A percentile compares a stretch with the other conserved stretches of the same genome.
Conservation (phyloP, 768 basidiomycete species). For the Botryobasidium botryosum region DNA sequence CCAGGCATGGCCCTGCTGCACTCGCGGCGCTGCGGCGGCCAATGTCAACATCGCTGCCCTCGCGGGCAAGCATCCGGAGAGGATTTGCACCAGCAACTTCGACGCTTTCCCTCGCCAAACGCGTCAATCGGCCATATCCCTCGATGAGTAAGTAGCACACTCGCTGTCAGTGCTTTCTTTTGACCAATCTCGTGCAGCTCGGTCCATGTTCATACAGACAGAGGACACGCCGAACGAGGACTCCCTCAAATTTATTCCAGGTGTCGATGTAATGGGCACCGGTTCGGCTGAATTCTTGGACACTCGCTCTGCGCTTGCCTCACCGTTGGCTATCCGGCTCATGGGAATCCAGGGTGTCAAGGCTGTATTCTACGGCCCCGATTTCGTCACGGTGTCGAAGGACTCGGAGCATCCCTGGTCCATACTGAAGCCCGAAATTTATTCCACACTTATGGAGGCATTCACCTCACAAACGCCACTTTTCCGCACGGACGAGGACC, state of each 20-base stretch:
- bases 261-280: conserved; percentile 68
- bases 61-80: not conserved
- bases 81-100: not conserved
- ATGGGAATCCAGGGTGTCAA: conserved; percentile 90
- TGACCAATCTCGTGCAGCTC: conserved; percentile 13
- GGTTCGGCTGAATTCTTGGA: conserved; percentile 93
- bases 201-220: conserved; percentile 98
- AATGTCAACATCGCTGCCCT: not conserved
- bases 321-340: conserved; percentile 84
- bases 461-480: conserved; percentile 83
- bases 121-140: not conserved
- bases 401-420: conserved; percentile 73
- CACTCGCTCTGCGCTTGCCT: conserved; percentile 66
- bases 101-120: not conserved
- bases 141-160: not conserved
- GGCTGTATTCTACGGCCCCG: conserved; percentile 87
- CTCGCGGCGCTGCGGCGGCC: not conserved
- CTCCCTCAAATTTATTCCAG: conserved; percentile 96
- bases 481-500: conserved; percentile 69
- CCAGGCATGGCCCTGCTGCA: not conserved
- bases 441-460: conserved; percentile 90
- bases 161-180: not conserved
- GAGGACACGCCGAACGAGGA: conserved; percentile 95
- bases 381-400: conserved; percentile 95
- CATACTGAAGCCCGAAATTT: conserved; percentile 90